These are phyloP conservation scores for Penicillium cataractarum DNA, from an alignment of 495 filamentous ascomycete genomes.

Conservation along the genomic window DNA sequence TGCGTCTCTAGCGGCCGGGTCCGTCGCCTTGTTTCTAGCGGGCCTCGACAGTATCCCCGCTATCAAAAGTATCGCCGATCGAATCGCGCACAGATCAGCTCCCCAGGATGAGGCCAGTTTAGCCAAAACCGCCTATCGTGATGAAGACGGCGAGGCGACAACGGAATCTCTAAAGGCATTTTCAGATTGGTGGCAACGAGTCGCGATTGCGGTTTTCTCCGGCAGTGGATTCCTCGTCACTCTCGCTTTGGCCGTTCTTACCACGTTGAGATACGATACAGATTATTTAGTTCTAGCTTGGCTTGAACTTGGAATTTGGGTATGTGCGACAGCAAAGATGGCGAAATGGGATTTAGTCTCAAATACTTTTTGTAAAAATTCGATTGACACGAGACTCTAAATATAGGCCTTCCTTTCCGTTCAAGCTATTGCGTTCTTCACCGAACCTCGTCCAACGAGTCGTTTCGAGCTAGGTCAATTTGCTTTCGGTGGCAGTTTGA, in stretches of 20 bases:
- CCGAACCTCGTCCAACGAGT: constrained; percentile 34
- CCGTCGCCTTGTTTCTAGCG: constrained; percentile 32
- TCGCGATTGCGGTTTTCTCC: constrained; percentile 26
- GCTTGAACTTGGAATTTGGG: constrained; percentile 44
- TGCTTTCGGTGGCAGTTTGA: constrained; percentile 35
- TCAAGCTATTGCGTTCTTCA: constrained; percentile 41
- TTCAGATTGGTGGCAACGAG: constrained; percentile 34
- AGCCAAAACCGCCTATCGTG: constrained; percentile 30
- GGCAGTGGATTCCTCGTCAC: constrained; percentile 21
- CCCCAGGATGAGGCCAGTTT: constrained; percentile 25
- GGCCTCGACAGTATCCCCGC: constrained; percentile 31
- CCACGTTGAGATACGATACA: constrained; percentile 14
- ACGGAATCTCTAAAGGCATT: constrained; percentile 34
- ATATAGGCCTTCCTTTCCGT: constrained; percentile 31
- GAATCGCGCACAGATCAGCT: constrained; percentile 23
- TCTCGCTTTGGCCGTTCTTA: constrained; percentile 29
- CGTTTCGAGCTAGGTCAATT: constrained; percentile 36
- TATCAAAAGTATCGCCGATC: constrained; percentile 23
- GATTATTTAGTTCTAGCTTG: constrained; percentile 27
- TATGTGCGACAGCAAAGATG: too few relatives aligned
- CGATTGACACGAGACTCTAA: neutral
- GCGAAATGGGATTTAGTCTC: too few relatives aligned
- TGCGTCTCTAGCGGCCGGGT: constrained; percentile 22
- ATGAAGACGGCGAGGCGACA: constrained; percentile 38
- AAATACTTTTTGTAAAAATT: neutral